Base-by-base conservation (phyloP, 768 basidiomycete genomes). In the Collybia sp. region DNA sequence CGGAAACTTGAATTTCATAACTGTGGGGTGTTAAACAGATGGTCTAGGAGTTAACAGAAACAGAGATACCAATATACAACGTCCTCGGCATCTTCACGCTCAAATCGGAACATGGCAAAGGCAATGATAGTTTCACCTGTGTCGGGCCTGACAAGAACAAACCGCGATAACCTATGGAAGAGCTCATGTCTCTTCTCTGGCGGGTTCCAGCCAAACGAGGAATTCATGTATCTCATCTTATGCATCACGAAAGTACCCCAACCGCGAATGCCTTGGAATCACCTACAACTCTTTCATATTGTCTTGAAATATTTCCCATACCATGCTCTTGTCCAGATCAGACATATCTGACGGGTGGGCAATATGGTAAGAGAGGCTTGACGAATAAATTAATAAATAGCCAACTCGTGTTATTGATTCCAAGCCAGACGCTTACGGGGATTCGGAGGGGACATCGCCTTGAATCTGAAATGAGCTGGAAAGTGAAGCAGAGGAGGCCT, bases 1-100 rank as follows among this genome's bases (percentile, higher is more conserved):
- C 41, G 0, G 68, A 61, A 2, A 91, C 75, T 55, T 93, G 89
- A 3, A 91, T 63, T 43, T 93, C 90, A 58, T 93, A 93, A 58
- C 89, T 92, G 9, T 43, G 47, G 16, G 13, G 6, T 30, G 12
- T 43, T 30, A 12, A 40, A 40, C 10, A 36, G 9, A 20, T 30
- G 36, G 3, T 6, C 19, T 30, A 30, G 16, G 34, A 48, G 30
- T 34, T 20, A 35, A 32, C 33, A 35, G 25, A 15, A 36, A 33
- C 16, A 38, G 35, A 53, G 61, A 19, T 53, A 88, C 89, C 88
- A 91, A 58, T 92, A 93, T 2, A 88, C 42, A 2, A 87, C 62
- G 46, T 79, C 64, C 48, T 79, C 71, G 4, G 66, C 68, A 8
- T 78, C 71, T 51, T 92, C 90, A 20, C 66, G 57, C 45, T 90